Conservation (phyloP, 495 filamentous ascomycete genomes). For the Aspergillus diversus region DNA sequence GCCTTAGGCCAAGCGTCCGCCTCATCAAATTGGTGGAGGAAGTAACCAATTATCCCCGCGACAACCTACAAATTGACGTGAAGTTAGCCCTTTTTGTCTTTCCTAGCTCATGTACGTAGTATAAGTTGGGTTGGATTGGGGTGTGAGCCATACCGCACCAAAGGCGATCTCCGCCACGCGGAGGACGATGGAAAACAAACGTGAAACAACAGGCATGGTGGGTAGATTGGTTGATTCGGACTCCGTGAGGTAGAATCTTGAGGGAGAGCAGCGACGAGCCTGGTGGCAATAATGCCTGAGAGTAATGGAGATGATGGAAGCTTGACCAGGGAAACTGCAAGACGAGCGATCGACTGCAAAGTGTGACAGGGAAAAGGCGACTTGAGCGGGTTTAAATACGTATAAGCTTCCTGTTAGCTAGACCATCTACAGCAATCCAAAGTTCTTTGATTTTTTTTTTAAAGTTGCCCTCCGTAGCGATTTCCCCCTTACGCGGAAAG, state of each 20-base stretch:
- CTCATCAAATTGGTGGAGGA: constrained; percentile 43
- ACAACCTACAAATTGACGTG: constrained; percentile 43
- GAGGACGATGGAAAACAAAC: constrained; percentile 53
- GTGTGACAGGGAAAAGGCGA: not conserved
- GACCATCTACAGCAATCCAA: not conserved
- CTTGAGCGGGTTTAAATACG: constrained; percentile 1
- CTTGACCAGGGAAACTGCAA: constrained; percentile 1
- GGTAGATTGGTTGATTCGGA: constrained; percentile 10
- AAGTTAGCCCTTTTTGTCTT: not conserved
- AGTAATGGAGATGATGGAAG: not conserved
- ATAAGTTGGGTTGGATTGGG: not conserved
- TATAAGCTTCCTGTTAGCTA: constrained; percentile 1
- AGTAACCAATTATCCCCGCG: constrained; percentile 59
- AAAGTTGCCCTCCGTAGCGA: no score
- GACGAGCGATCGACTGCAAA: constrained; percentile 1
- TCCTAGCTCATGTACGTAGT: not conserved
- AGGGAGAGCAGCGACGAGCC: not conserved
- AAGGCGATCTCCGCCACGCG: constrained; percentile 48
- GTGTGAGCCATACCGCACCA: constrained; percentile 37
- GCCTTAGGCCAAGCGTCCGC: constrained; percentile 44
- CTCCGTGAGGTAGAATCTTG: constrained; percentile 1
- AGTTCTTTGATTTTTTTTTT: no score
- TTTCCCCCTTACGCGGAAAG: not conserved
- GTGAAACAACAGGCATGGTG: constrained; percentile 54
- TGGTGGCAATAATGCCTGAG: not conserved